Base-by-base conservation (phyloP, 1,139 yeast species). In the Petasospora fabianii region DNA sequence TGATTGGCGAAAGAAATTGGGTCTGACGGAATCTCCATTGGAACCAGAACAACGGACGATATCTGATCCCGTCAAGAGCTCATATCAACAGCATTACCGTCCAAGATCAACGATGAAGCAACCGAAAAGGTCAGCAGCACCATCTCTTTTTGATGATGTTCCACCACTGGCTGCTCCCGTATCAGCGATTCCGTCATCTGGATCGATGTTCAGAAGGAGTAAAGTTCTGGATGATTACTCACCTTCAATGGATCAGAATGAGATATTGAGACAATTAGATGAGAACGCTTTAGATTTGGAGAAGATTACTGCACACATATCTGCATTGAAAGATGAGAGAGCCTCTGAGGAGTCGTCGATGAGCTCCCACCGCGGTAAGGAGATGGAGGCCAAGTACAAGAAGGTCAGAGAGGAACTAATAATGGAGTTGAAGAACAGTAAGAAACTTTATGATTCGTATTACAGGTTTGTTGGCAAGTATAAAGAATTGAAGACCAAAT, bases 391-490 rank as follows among this genome's bases (percentile, higher is more conserved):
- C 9, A 54, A 60, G 38, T 70, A 65, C 17, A 13, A n/a, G 3
- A 15, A 34, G 11, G n/a, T 30, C 16, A 60, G 66, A 39, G 45
- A 48, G 19, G 66, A 63, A 35, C 50, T 62, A 26, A 53, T 58
- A 5, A 41, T 46, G 9, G 66, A 62, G 37, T 47, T 62, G 39
- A 54, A 53, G 39, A 60, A 59, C 31, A 53, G 61, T 6, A 59
- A 62, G 36, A 49, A 50, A 35, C 40, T 61, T 5, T 62, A 58
- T 40, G 66, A 64, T 36, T 58, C 62, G 13, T 74, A 70, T 49
- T 64, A 68, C 46, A 58, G 61, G 38, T 59, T 74, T 22, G 65
- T 68, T 24, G 51, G 62, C 34, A 71, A 69, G 49, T 73, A 73
- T 50, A 60, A 66, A 30, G 60, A 59, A 13, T 52, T 71, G 43